Base-by-base conservation (phyloP, 78 protist genomes). In the Planoprotostelium fungivorum region DNA sequence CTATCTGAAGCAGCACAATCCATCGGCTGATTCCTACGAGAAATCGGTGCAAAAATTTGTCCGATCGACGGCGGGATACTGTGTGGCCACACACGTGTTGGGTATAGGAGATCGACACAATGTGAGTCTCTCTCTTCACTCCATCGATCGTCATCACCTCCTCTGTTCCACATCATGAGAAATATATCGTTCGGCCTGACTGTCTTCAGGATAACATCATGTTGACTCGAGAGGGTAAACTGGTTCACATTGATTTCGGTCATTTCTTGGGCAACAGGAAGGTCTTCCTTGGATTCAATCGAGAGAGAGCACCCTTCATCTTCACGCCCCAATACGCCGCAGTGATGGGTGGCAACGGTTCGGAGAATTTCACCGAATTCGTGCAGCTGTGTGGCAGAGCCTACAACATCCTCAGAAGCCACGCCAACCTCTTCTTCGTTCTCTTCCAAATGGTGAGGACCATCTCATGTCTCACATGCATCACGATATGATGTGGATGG, bases 221-320 rank as follows among this genome's bases (percentile, higher is more conserved):
- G 10, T 10, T 83, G 29, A 28, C 38, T 28, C 38, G 86, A 86
- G 83, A 39, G 31, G 83, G 88, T 5, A 39, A 34, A 29, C 34
- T 88, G 29, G 39, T 88, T 29, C 90, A 98, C 89, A 96, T 96
- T 88, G 97, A 96, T 37, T 97, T 94, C 86, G 98, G 96, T n/a
- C 97, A 95, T 85, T 93, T 96, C 86, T 87, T 97, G 36, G 99
- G 99, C 36, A 89, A 94, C 36, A 91, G 95, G 51, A 96, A 95
- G 83, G 90, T 90, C 37, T 93, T 93, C 38, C 88, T 92, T 63
- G 98, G 98, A 16, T 38, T 98, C 90, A 95, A 97, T 89, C 86
- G 99, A n/a, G 99, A 98, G 91, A 38, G 96, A n/a, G 97, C 99
- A 34, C 99, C 99, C 25, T 98, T 98, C 85, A 96, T 98, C 37